Percentiles rank a stretch among this genome's conserved stretches.
phyloP scores from a whole-genome alignment of 257 asterid genomes.

The Leonotis leonurus region DNA sequence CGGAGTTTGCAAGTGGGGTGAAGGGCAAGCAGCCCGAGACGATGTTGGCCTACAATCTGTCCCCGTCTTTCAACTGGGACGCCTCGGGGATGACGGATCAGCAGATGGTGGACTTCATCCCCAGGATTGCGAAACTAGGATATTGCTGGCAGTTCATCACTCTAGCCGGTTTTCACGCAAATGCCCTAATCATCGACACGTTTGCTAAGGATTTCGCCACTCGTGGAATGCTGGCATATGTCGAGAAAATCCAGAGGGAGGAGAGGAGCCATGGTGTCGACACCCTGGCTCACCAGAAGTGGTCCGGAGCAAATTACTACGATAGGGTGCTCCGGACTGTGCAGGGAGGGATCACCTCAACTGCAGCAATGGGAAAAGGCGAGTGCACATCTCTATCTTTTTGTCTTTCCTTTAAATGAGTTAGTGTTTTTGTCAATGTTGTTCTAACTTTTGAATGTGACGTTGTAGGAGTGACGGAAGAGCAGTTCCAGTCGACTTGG shows the following conservation, averaged over 20 bases:
- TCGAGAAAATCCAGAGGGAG: conserved; percentile 90
- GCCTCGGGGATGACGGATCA: conserved; percentile 87
- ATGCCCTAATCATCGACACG: conserved; percentile 74
- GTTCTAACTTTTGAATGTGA: not conserved
- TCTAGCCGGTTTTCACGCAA: conserved; percentile 84
- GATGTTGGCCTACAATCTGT: conserved; percentile 90
- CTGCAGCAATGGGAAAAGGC: conserved; percentile 99
- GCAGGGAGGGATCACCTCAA: conserved; percentile 94
- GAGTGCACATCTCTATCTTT: not conserved
- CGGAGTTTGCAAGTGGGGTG: conserved; percentile 71
- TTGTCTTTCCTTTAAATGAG: not conserved
- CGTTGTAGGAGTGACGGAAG: conserved; percentile 82
- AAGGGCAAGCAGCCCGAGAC: conserved; percentile 58
- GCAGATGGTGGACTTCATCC: conserved; percentile 86
- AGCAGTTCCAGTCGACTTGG: conserved; percentile 84
- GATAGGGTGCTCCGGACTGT: conserved; percentile 87
- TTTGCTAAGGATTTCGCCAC: conserved; percentile 74
- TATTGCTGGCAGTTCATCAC: conserved; percentile 98
- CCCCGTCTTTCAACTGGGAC: conserved; percentile 97
- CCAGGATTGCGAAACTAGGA: conserved; percentile 71
- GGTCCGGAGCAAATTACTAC: conserved; percentile 98
- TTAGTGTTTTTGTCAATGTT: not conserved
- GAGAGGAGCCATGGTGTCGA: conserved; percentile 86
- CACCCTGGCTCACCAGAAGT: conserved; percentile 96
- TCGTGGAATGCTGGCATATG: conserved; percentile 89